phyloP scores from a whole-genome alignment of 2,329 filamentous ascomycete species.

The Claviceps sp. region DNA sequence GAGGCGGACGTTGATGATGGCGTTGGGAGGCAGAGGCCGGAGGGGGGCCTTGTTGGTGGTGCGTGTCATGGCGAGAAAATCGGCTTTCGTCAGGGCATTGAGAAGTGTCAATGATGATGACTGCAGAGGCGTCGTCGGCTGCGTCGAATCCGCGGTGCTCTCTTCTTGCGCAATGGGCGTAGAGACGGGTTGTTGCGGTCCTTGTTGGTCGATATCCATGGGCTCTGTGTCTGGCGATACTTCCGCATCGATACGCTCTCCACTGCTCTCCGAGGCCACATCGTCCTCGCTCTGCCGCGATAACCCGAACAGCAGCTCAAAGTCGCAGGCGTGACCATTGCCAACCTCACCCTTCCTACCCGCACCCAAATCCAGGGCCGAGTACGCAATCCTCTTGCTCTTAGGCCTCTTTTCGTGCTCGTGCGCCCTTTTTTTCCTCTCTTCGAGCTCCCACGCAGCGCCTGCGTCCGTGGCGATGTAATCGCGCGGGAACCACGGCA shows the following conservation, averaged over 20 bases:
- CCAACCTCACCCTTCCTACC: constrained; percentile 73
- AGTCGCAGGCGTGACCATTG: constrained; percentile 71
- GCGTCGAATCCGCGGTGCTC: background rate
- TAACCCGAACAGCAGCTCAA: constrained; percentile 49
- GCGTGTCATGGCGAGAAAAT: constrained; percentile 18
- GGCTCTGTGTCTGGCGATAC: constrained; percentile 8
- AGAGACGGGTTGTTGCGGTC: background rate
- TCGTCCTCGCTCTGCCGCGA: background rate
- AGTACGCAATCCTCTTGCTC: constrained; percentile 66
- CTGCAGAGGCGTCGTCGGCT: background rate
- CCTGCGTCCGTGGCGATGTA: constrained; percentile 69
- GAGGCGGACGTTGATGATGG: constrained; percentile 50
- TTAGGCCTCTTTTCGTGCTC: constrained; percentile 70
- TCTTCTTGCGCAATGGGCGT: background rate
- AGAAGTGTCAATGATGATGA: constrained; percentile 9
- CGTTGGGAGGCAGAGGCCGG: constrained; percentile 16
- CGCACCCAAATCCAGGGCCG: constrained; percentile 58
- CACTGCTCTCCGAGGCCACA: background rate
- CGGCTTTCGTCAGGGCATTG: constrained; percentile 13
- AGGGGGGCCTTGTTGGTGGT: constrained; percentile 9
- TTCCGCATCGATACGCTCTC: constrained; percentile 4
- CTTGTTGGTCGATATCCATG: constrained; percentile 20
- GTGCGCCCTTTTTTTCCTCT: constrained; percentile 57
- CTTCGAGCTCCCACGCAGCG: constrained; percentile 58
- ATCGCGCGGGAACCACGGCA: constrained; percentile 79